phyloP scores from a whole-genome alignment of 257 asterid genomes.

The Avicennia marina region DNA sequence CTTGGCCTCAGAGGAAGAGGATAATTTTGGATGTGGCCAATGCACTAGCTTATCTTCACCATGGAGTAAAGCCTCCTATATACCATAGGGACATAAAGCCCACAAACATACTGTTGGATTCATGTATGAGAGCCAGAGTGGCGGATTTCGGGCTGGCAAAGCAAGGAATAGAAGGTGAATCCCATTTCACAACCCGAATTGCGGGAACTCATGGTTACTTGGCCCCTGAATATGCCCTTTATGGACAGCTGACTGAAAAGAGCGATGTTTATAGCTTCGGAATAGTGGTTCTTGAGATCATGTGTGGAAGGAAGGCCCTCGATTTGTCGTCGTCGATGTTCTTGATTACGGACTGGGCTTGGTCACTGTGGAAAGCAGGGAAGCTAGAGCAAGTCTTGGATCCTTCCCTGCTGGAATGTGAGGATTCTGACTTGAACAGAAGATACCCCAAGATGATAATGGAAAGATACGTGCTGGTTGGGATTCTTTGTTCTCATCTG shows the following conservation, averaged over 20 bases:
- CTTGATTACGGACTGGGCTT: constrained; percentile 85
- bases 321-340: constrained; percentile 54
- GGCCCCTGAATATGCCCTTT: constrained; percentile 89
- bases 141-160: constrained; percentile 88
- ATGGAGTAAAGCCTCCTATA: constrained; percentile 81
- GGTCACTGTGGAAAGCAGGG: constrained; percentile 68
- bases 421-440: too few species aligned
- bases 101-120: constrained; percentile 73
- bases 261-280: constrained; percentile 95
- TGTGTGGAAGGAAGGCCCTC: constrained; percentile 89
- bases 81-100: constrained; percentile 84
- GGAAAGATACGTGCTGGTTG: constrained; percentile 80
- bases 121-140: constrained; percentile 79
- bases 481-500: constrained; percentile 78
- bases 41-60: constrained; percentile 65
- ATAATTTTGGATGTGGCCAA: constrained; percentile 84
- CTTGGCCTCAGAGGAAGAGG: constrained; percentile 83
- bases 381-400: constrained; percentile 55
- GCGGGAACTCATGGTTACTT: constrained; percentile 95
- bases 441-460: constrained; percentile 53
- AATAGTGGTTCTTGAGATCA: constrained; percentile 77
- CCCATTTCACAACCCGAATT: constrained; percentile 82
- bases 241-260: constrained; percentile 83
- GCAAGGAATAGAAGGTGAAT: constrained; percentile 66
- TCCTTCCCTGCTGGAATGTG: constrained; percentile 33